Evolutionary conservation across 768 basidiomycete species (phyloP), one percentile per base, ranked within the genome.

Genomic region (Rhizopogon roseolus): DNA sequence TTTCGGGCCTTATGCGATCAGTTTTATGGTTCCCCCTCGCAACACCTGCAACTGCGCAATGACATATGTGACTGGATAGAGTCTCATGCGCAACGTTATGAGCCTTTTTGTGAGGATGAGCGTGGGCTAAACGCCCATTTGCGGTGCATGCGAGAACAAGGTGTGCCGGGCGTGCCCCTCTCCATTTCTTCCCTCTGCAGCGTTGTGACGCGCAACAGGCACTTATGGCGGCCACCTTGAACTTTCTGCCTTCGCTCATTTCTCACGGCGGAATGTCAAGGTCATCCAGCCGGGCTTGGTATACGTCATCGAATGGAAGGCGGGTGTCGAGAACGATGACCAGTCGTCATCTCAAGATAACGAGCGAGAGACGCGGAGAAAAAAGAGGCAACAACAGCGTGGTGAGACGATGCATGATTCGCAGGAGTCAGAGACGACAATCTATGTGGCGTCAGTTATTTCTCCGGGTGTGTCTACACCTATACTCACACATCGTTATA

Each of bases 211-310:
- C 32, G 37, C 37, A 54, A 51, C 60, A 88, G 90, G 82, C 28
- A 95, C 93, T 2, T 96, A 95, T 56, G 94, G 93, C 40, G 93
- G 93, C 1, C 92, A 97, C 69, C 81, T 97, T 62, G 94, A 97
- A 68, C 77, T 97, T n/a, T 89, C 88, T 16, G 92, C 92, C 1
- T 96, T 94, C 66, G 86, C 94, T 4, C 90, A 93, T 60, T 81
- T 92, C 74, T 79, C 78, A 46, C 74, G 75, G 52, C 77, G 86
- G 29, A 81, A 92, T 62, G 87, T 97, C 67, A 96, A 96, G 73
- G 92, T 97, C 54, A 81, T 95, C 50, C 94, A 96, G 64, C 93
- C 94, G 0, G 91, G 90, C 2, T 77, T 97, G 34, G 88, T 93
- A 27, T 94, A 94, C 69, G 86, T 94, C 55, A 92, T 95, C 52